These are phyloP conservation scores for Orbilia javanica DNA, from an alignment of 2,329 filamentous ascomycete species.

Conservation along the genomic window DNA sequence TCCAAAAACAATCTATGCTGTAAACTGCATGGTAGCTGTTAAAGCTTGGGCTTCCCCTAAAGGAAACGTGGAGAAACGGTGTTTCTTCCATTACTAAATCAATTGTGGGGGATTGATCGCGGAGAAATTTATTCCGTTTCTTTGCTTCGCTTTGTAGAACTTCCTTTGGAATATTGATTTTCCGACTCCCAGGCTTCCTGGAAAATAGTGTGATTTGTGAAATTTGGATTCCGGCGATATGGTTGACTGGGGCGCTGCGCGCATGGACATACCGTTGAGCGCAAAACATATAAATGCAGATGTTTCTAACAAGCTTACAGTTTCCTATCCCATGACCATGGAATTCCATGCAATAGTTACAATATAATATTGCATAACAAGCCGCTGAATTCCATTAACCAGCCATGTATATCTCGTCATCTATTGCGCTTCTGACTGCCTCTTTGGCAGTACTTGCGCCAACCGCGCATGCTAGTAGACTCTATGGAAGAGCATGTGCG, in stretches of 20 bases:
- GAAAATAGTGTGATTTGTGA: background rate
- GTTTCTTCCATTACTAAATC: background rate
- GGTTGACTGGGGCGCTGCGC: background rate
- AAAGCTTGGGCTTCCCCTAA: slow-evolving; percentile 31
- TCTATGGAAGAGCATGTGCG: slow-evolving; percentile 39
- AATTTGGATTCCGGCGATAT: background rate
- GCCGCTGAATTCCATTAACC: background rate
- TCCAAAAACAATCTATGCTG: background rate
- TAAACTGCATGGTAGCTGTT: background rate
- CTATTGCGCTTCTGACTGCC: slow-evolving; percentile 28
- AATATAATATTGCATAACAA: slow-evolving; percentile 4
- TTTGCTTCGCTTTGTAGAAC: background rate
- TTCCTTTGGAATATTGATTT: slow-evolving; percentile 14
- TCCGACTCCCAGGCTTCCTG: background rate
- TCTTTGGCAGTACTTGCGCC: slow-evolving; percentile 30
- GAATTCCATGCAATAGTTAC: background rate
- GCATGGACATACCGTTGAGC: background rate
- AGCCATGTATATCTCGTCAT: slow-evolving; percentile 28
- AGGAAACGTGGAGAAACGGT: slow-evolving; percentile 26
- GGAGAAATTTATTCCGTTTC: slow-evolving; percentile 45
- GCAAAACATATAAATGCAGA: background rate
- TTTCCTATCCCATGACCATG: background rate
- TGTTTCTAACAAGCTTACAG: background rate
- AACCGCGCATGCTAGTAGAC: slow-evolving; percentile 12
- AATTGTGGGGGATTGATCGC: slow-evolving; percentile 17